phyloP scores from a whole-genome alignment of 108 stramenopile genomes.

The Cylindrotheca fusiformis region DNA sequence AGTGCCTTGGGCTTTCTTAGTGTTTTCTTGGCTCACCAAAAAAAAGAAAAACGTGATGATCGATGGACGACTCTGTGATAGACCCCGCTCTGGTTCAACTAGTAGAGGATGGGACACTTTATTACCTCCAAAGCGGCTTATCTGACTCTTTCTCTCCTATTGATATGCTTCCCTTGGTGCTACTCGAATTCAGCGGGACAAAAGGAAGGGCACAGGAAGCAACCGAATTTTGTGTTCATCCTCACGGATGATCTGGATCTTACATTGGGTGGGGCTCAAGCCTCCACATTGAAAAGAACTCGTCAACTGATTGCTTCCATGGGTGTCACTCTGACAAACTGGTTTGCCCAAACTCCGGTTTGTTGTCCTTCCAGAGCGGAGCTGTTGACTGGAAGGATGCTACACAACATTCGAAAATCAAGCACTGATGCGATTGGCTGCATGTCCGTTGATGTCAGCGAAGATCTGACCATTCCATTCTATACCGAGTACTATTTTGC shows the following conservation, averaged over 20 bases:
- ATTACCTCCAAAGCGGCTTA: no score
- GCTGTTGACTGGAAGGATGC: conserved; percentile 36
- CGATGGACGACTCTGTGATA: no score
- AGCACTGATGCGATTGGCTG: conserved; percentile 16
- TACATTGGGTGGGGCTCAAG: conserved; percentile 34
- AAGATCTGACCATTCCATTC: conserved; percentile 17
- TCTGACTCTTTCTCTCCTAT: no score
- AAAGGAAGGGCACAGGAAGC: neutral
- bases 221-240: conserved; percentile 48
- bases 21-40: no score
- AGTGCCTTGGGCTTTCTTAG: no score
- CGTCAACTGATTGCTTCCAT: conserved; percentile 15
- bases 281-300: conserved; percentile 31
- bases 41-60: no score
- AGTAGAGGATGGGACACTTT: no score
- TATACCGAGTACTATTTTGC: conserved; percentile 34
- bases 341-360: conserved; percentile 49
- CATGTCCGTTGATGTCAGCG: conserved; percentile 35
- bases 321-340: conserved; percentile 31
- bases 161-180: no score
- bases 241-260: conserved; percentile 52
- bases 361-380: conserved; percentile 49
- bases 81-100: no score
- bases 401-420: conserved; percentile 29
- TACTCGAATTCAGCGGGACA: no score